Conservation (phyloP, 1,284 basidiomycete genomes). For the Trichosporon asahii region DNA sequence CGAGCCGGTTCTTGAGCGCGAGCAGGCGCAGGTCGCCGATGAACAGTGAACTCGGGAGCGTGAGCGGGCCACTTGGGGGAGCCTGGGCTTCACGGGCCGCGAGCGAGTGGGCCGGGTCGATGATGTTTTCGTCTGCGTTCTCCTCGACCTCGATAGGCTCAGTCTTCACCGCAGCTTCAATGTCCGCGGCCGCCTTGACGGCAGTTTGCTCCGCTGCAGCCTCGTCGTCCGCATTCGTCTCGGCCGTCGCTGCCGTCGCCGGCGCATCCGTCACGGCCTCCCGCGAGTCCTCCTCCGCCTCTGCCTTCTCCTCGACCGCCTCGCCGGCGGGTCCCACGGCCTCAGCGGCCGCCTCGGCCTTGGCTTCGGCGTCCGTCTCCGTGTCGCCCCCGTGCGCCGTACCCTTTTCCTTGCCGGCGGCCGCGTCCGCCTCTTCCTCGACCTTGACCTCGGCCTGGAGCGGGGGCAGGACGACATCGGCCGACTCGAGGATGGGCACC, state of each 20-base stretch:
- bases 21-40: constrained; percentile 92
- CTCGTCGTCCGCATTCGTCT: constrained; percentile 8
- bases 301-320: background rate
- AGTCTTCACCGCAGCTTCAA: constrained; percentile 18
- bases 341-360: background rate
- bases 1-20: constrained; percentile 71
- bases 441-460: constrained; percentile 26
- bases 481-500: constrained; percentile 57
- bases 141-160: constrained; percentile 16
- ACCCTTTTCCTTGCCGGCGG: background rate
- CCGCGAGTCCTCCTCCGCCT: background rate
- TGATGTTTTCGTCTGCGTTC: constrained; percentile 30
- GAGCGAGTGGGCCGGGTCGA: background rate
- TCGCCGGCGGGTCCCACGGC: background rate
- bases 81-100: constrained; percentile 30
- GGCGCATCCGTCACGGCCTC: constrained; percentile 15
- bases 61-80: constrained; percentile 62
- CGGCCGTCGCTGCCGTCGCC: constrained; percentile 6
- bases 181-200: background rate
- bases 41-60: constrained; percentile 79
- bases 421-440: constrained; percentile 5
- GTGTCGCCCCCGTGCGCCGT: background rate
- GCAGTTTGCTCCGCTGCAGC: background rate
- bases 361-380: constrained; percentile 4
- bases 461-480: constrained; percentile 60